Base-by-base conservation (phyloP, 169 alveolate species). In the Fabrea salina region DNA sequence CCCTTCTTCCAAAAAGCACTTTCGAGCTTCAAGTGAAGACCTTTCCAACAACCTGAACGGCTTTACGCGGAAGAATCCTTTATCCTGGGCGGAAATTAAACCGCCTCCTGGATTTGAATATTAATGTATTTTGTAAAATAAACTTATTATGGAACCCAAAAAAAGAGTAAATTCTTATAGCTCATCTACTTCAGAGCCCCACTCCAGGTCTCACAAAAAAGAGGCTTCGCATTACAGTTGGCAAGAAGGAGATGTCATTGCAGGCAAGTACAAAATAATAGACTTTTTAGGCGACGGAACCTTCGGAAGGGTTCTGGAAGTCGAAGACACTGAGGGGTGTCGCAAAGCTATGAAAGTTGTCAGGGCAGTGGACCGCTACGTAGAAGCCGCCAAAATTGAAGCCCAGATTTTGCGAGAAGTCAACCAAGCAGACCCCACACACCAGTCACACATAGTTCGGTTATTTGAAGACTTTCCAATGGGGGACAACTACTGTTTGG, bases 201-300 rank as follows among this genome's bases (percentile, higher is more conserved):
- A n/a, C n/a, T n/a, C n/a, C n/a, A n/a, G n/a, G n/a, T n/a, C n/a
- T n/a, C n/a, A n/a, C n/a, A n/a, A n/a, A n/a, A n/a, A n/a, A n/a
- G n/a, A n/a, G n/a, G n/a, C n/a, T n/a, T n/a, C n/a, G n/a, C n/a
- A n/a, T n/a, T n/a, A n/a, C n/a, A n/a, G n/a, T n/a, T n/a, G n/a
- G n/a, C n/a, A n/a, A n/a, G n/a, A n/a, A 4, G 77, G 56, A 57
- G 35, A 37, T 19, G 64, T 81, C 39, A 51, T 94, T 39, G 89
- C 85, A 67, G 91, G 86, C 47, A 49, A 92, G 47, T 97, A 96
- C 89, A 81, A 87, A 75, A 95, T 98, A 59, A 75, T 86, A 67
- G 84, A 91, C 67, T 88, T 92, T 74, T 88, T 97, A 80, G 98
- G 99, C 8, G 99, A 97, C 74, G 99, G 99, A 25, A 97, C 99